These are phyloP conservation scores for Erythrobasidium hasegawianum DNA, from an alignment of 1,284 basidiomycete species.

Conservation along the genomic window DNA sequence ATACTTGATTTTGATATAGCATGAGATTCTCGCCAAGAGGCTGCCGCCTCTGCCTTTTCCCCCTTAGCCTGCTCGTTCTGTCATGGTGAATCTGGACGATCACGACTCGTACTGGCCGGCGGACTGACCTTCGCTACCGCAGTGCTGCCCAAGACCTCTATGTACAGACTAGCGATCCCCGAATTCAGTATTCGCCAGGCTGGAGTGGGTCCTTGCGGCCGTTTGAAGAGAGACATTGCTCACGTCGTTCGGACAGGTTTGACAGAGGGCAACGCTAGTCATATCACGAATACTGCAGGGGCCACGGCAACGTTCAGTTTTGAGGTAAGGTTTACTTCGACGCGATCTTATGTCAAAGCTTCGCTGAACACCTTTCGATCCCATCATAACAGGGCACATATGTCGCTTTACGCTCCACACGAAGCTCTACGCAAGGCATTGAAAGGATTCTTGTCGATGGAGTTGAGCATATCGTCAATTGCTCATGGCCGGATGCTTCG, in stretches of 20 bases:
- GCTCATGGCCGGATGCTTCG: neutral
- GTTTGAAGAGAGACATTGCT: too few relatives aligned
- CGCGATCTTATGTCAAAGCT: too few relatives aligned
- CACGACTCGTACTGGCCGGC: too few relatives aligned
- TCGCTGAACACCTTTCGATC: too few relatives aligned
- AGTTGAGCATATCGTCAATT: neutral
- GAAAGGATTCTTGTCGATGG: neutral
- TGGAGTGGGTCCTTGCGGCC: slow-evolving; percentile 4
- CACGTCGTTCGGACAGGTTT: neutral
- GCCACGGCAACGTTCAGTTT: slow-evolving; percentile 13
- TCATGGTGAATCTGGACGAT: too few relatives aligned
- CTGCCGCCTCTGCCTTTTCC: too few relatives aligned
- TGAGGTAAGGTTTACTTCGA: too few relatives aligned
- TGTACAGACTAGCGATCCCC: neutral
- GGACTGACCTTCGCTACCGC: too few relatives aligned
- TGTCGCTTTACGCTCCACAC: neutral
- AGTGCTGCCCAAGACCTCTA: too few relatives aligned
- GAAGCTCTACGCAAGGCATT: slow-evolving; percentile 6
- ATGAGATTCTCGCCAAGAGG: too few relatives aligned
- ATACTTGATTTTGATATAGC: too few relatives aligned
- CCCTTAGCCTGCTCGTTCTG: too few relatives aligned
- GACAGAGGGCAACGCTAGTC: slow-evolving; percentile 1
- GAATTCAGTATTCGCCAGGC: neutral
- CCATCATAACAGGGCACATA: slow-evolving; percentile 3
- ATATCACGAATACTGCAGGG: neutral